These are phyloP conservation scores for Trichoderma sp. DNA, from an alignment of 2,329 filamentous ascomycete genomes.

Conservation along the genomic window DNA sequence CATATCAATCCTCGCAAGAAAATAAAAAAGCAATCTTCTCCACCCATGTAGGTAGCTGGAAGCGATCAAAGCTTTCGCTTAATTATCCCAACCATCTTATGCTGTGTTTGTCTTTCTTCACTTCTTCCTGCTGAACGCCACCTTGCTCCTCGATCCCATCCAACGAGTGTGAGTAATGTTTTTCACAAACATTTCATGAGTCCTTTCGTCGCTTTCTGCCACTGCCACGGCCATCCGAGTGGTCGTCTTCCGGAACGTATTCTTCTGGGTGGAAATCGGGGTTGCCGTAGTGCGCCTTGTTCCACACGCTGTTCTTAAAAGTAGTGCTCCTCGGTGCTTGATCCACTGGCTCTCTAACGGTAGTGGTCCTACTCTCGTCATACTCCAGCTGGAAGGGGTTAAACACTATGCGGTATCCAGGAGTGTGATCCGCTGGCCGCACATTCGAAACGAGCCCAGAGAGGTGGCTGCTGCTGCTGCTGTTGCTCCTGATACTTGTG, in stretches of 20 bases:
- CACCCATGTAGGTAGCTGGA: neutral
- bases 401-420: slow-evolving; percentile 51
- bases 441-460: slow-evolving; percentile 5
- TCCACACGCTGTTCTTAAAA: slow-evolving; percentile 70
- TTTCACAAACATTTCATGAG: neutral
- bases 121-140: neutral
- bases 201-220: slow-evolving; percentile 33
- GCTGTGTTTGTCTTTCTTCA: neutral
- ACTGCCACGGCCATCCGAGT: slow-evolving; percentile 37
- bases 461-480: slow-evolving; percentile 29
- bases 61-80: neutral
- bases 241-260: slow-evolving; percentile 49
- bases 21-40: neutral
- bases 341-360: slow-evolving; percentile 52
- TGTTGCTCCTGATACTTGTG: slow-evolving; percentile 12
- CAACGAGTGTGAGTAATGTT: neutral
- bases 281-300: slow-evolving; percentile 69
- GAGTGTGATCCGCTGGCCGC: slow-evolving; percentile 12
- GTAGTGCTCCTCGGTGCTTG: slow-evolving; percentile 56
- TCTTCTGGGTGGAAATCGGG: slow-evolving; percentile 55
- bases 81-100: neutral
- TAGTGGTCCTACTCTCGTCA: slow-evolving; percentile 52
- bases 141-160: neutral
- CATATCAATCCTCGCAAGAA: neutral
- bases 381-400: slow-evolving; percentile 53